A percentile compares a stretch with the other conserved stretches of the same genome.
These are phyloP conservation scores for Botrytis aclada DNA, from an alignment of 2,329 filamentous ascomycete genomes.

Conservation along the genomic window DNA sequence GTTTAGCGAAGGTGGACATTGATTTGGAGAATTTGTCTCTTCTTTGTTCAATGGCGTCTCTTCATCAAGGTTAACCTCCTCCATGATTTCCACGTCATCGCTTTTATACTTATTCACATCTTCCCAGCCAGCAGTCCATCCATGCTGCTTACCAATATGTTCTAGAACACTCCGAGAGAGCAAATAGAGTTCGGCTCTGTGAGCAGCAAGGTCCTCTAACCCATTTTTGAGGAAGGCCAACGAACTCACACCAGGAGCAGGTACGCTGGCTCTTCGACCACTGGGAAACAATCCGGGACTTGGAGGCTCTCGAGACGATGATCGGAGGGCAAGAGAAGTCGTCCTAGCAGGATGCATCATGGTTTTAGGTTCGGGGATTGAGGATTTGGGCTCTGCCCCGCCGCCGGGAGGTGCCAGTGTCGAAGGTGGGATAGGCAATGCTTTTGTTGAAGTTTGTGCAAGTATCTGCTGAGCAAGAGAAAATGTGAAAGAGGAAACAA, in stretches of 20 bases:
- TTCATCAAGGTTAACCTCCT: slow-evolving; percentile 54
- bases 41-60: slow-evolving; percentile 17
- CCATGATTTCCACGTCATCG: slow-evolving; percentile 44
- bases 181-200: slow-evolving; percentile 76
- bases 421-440: slow-evolving; percentile 63
- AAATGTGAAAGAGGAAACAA: slow-evolving; percentile 76
- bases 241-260: slow-evolving; percentile 42
- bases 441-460: slow-evolving; percentile 68
- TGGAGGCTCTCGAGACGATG: slow-evolving; percentile 44
- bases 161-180: slow-evolving; percentile 79
- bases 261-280: slow-evolving; percentile 40
- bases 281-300: slow-evolving; percentile 56
- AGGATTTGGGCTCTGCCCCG: slow-evolving; percentile 56
- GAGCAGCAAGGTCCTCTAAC: slow-evolving; percentile 76
- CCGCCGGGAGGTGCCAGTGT: slow-evolving; percentile 43
- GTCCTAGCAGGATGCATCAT: slow-evolving; percentile 66
- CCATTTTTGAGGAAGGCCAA: slow-evolving; percentile 58
- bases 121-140: slow-evolving; percentile 76
- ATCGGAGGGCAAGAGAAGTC: slow-evolving; percentile 54
- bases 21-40: background rate
- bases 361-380: slow-evolving; percentile 65
- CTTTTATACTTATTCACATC: slow-evolving; percentile 49
- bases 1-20: slow-evolving; percentile 32
- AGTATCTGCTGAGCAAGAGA: slow-evolving; percentile 73
- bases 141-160: slow-evolving; percentile 64